Conservation (phyloP, 2,329 filamentous ascomycete genomes). For the Didymella pomorum region DNA sequence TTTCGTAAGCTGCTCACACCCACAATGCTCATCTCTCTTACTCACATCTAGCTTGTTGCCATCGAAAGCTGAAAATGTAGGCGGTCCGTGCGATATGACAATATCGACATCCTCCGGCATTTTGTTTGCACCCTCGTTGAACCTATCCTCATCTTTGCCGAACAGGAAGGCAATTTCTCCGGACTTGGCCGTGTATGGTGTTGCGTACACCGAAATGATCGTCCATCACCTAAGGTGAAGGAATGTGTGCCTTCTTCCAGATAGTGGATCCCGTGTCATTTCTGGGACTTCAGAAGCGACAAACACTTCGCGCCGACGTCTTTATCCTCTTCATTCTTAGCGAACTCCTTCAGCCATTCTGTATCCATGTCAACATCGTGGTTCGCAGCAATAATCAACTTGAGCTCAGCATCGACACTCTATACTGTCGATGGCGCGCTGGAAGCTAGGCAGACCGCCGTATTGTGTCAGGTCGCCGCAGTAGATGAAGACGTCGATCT, state of each 20-base stretch:
- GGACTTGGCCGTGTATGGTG: conserved; percentile 55
- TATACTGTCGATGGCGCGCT: conserved; percentile 56
- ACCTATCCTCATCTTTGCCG: conserved; percentile 17
- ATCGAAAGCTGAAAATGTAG: conserved; percentile 29
- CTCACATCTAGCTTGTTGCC: conserved; percentile 58
- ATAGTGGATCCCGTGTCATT: conserved; percentile 55
- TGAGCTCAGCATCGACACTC: conserved; percentile 60
- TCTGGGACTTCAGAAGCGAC: conserved; percentile 16
- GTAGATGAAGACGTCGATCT: conserved; percentile 61
- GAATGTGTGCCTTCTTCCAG: conserved; percentile 60
- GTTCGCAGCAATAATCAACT: conserved; percentile 68
- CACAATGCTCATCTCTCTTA: conserved; percentile 50
- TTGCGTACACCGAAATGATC: conserved; percentile 59
- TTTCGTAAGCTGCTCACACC: conserved; percentile 62
- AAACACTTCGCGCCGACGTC: conserved; percentile 22
- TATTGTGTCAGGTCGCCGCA: conserved; percentile 64
- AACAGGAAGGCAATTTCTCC: conserved; percentile 24
- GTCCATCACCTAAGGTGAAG: conserved; percentile 57
- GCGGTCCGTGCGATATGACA: conserved; percentile 68
- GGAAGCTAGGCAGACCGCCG: conserved; percentile 57
- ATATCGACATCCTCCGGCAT: conserved; percentile 58
- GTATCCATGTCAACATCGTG: conserved; percentile 66
- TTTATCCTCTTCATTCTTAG: conserved; percentile 36
- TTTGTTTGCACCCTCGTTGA: conserved; percentile 7
- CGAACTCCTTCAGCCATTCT: conserved; percentile 18